Percentiles rank a stretch among this genome's conserved stretches.
These are phyloP conservation scores for Teratosphaeria zuluensis DNA, from an alignment of 2,329 filamentous ascomycete genomes.

Conservation along the genomic window DNA sequence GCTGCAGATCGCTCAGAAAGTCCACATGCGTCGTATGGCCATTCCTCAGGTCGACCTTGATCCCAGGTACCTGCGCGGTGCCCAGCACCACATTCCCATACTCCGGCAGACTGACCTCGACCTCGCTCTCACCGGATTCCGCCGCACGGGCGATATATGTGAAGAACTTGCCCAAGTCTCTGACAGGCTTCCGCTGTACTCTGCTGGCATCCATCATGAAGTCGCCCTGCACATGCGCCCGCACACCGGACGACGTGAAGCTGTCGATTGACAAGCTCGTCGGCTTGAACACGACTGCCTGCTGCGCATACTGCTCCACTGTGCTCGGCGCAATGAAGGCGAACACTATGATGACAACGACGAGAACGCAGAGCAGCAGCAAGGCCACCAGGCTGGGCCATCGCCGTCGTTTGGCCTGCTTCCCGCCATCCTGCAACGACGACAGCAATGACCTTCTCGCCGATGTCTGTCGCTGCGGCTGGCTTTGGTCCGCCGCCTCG, in stretches of 20 bases:
- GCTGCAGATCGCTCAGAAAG: conserved; percentile 64
- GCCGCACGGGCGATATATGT: conserved; percentile 73
- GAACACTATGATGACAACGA: conserved; percentile 61
- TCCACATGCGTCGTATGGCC: conserved; percentile 69
- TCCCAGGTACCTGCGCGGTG: conserved; percentile 62
- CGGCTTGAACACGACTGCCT: conserved; percentile 72
- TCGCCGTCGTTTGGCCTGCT: conserved; percentile 36
- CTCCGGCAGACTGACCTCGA: conserved; percentile 72
- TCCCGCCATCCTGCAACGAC: conserved; percentile 15
- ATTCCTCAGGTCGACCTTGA: conserved; percentile 68
- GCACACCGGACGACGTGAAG: conserved; percentile 68
- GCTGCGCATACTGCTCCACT: conserved; percentile 76
- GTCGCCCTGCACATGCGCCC: conserved; percentile 69
- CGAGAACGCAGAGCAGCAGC: conserved; percentile 49
- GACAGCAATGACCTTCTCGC: conserved; percentile 10
- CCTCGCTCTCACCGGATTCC: conserved; percentile 60
- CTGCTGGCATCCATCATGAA: conserved; percentile 70
- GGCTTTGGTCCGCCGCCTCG: conserved; percentile 6
- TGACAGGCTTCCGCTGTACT: conserved; percentile 60
- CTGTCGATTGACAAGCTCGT: conserved; percentile 77
- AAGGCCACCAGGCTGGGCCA: conserved; percentile 78
- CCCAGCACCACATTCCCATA: conserved; percentile 71
- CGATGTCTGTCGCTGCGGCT: conserved; percentile 15
- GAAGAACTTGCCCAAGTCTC: conserved; percentile 64
- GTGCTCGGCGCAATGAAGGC: conserved; percentile 74